A percentile compares a stretch with the other conserved stretches of the same genome.
These are phyloP conservation scores for Trametes hirsuta DNA, from an alignment of 1,284 basidiomycete genomes.

Conservation along the genomic window DNA sequence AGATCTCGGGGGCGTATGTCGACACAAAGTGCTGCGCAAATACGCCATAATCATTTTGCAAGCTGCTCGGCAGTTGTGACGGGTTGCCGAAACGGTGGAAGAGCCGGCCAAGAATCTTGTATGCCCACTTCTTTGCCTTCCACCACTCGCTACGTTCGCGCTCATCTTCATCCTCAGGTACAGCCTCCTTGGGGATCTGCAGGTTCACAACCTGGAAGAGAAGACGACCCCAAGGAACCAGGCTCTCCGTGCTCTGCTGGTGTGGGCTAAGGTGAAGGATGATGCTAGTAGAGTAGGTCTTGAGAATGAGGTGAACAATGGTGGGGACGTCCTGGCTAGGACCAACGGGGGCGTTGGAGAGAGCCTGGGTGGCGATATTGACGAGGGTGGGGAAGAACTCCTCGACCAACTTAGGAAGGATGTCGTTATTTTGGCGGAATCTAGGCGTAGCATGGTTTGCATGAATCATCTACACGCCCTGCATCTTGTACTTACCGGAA, in stretches of 20 bases:
- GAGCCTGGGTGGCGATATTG: conserved; percentile 65
- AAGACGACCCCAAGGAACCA: conserved; percentile 86
- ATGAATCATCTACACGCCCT: not conserved
- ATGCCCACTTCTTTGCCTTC: conserved; percentile 91
- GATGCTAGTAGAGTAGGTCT: conserved; percentile 82
- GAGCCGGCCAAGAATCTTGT: conserved; percentile 69
- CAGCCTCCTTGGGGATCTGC: conserved; percentile 61
- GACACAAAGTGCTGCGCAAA: conserved; percentile 82
- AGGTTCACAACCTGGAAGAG: conserved; percentile 78
- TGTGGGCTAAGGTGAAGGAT: conserved; percentile 70
- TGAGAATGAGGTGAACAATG: conserved; percentile 81
- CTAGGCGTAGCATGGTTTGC: conserved; percentile 37
- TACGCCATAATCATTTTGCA: conserved; percentile 67
- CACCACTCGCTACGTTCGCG: conserved; percentile 83
- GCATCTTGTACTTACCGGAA: conserved; percentile 50
- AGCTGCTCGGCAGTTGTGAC: conserved; percentile 74
- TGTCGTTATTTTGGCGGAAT: conserved; percentile 64
- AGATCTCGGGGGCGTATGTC: conserved; percentile 82
- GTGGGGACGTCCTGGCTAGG: conserved; percentile 70
- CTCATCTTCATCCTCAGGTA: conserved; percentile 74
- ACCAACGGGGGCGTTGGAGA: conserved; percentile 59
- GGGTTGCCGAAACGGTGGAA: conserved; percentile 87
- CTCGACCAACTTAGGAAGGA: conserved; percentile 60
- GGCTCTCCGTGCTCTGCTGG: conserved; percentile 72
- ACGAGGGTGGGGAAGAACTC: conserved; percentile 76